Base-by-base conservation (phyloP, 768 basidiomycete genomes). In the Phallus indusiatus region DNA sequence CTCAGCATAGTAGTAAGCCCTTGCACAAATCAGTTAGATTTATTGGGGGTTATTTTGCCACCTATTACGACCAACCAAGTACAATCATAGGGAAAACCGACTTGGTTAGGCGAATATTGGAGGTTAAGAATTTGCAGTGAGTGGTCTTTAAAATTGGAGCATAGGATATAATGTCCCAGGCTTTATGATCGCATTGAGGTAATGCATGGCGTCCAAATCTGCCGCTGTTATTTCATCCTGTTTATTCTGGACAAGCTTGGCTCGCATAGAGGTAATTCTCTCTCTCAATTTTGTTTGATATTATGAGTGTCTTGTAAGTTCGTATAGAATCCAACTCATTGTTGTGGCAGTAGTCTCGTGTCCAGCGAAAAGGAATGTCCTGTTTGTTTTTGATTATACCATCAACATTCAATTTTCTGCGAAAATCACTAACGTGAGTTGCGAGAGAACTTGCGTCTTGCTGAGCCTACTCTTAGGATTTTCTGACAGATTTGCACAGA, bases 151-250 rank as follows among this genome's bases (percentile, higher is more conserved):
- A n/a, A n/a, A n/a, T n/a, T n/a, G n/a, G n/a, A n/a, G n/a, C n/a
- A n/a, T n/a, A n/a, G n/a, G n/a, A n/a, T n/a, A n/a, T n/a, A n/a
- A n/a, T n/a, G n/a, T n/a, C n/a, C n/a, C n/a, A n/a, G n/a, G n/a
- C 68, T 80, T 80, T 54, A 81, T 70, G 21, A 81, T 74, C 8
- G 80, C 79, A 20, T 70, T 64, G 46, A 78, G 66, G 62, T 77
- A 79, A 6, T 73, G 68, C 80, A 82, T 81, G 33, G 70, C 67
- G 35, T 81, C 81, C 20, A 81, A 68, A 66, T 82, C 81, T 17
- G 70, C 64, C 16, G 74, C 73, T 6, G 73, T 75, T 50, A 81
- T 75, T 54, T 77, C 76, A 47, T 69, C 66, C 54, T 66, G 73
- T 1, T 65, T 52, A 69, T 76, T 51, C 54, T 65, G 72, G 16